Percentiles rank a stretch among this genome's conserved stretches.
Evolutionary conservation across 179 eudicot genomes (phyloP).

Genomic region (Heliamphora pulchella): DNA sequence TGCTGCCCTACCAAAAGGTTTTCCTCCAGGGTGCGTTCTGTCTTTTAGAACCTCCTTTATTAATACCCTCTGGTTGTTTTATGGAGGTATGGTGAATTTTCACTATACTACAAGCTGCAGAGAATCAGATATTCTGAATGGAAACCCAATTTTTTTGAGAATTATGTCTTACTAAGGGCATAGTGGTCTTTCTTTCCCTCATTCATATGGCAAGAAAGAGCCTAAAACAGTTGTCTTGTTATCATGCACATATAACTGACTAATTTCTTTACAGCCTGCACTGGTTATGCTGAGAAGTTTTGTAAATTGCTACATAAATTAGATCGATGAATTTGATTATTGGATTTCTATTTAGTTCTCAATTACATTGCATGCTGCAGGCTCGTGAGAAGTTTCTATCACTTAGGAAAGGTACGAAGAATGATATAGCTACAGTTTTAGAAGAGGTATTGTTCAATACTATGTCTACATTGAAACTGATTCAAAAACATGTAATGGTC

Average conservation of each 20-base stretch:
- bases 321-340: neutral
- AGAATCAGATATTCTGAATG: neutral
- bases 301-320: neutral
- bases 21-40: neutral
- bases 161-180: neutral
- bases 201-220: neutral
- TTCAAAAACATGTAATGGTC: neutral
- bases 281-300: slow-evolving; percentile 6
- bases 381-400: slow-evolving; percentile 96
- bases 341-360: neutral
- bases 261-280: neutral
- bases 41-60: neutral
- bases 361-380: slow-evolving; percentile 27
- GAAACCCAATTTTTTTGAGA: neutral
- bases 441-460: slow-evolving; percentile 67
- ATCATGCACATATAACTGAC: neutral
- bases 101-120: neutral
- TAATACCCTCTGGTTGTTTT: neutral
- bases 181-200: neutral
- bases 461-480: neutral
- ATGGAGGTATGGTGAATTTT: neutral
- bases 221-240: neutral
- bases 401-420: slow-evolving; percentile 85
- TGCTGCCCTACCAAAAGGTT: neutral
- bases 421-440: slow-evolving; percentile 62